These are phyloP conservation scores for Xylaria intraflava DNA, from an alignment of 495 filamentous ascomycete species.

Conservation along the genomic window DNA sequence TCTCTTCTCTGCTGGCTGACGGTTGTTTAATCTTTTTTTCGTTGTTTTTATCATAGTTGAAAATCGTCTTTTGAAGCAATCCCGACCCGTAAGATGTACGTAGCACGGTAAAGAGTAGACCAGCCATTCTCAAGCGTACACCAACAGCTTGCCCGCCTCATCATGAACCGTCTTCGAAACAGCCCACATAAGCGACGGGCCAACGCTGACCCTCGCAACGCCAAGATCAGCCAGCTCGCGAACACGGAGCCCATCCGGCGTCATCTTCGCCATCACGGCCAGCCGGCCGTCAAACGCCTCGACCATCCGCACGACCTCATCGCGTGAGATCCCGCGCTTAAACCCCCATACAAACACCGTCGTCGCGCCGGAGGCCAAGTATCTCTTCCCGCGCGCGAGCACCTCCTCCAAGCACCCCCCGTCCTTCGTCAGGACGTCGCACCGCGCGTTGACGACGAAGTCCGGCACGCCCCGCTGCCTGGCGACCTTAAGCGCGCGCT, in stretches of 20 bases:
- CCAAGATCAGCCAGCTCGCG: constrained; percentile 35
- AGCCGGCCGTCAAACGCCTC: constrained; percentile 26
- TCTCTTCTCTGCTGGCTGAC: too few relatives aligned
- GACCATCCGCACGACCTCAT: constrained; percentile 34
- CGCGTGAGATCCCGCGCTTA: constrained; percentile 20
- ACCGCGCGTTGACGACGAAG: constrained; percentile 47
- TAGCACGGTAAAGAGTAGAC: background rate
- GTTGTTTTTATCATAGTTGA: too few relatives aligned
- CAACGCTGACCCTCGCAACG: constrained; percentile 42
- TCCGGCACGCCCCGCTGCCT: constrained; percentile 36
- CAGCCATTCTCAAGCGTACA: background rate
- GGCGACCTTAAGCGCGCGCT: constrained; percentile 24
- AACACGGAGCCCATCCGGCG: constrained; percentile 25
- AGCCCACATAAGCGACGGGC: constrained; percentile 22
- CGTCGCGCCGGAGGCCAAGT: constrained; percentile 41
- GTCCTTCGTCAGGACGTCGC: constrained; percentile 33
- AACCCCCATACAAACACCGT: constrained; percentile 39
- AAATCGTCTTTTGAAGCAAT: too few relatives aligned
- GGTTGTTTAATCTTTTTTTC: too few relatives aligned
- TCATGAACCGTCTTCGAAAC: constrained; percentile 11
- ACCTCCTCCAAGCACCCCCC: constrained; percentile 36
- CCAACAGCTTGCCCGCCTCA: constrained; percentile 6
- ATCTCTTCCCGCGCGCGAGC: constrained; percentile 37
- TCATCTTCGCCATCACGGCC: constrained; percentile 21
- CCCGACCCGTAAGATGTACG: background rate